A percentile compares a stretch with the other conserved stretches of the same genome.
Conservation (phyloP, 2,329 filamentous ascomycete species). For the Cladosporium sp. region DNA sequence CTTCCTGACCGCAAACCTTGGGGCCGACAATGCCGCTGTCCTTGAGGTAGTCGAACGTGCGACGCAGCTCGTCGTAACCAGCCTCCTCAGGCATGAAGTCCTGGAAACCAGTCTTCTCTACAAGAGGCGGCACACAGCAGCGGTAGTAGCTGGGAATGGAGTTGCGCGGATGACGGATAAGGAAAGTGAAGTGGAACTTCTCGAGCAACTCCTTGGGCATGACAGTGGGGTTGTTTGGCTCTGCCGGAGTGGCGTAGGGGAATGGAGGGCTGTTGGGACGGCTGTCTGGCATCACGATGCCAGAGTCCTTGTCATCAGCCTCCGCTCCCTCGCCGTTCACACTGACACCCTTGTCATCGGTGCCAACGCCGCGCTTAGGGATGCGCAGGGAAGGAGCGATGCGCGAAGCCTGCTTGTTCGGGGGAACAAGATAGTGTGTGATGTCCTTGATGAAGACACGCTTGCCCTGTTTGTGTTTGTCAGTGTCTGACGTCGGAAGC, state of each 20-base stretch:
- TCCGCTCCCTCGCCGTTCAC: conserved; percentile 16
- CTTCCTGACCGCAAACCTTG: conserved; percentile 49
- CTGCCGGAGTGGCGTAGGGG: conserved; percentile 54
- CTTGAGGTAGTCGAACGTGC: conserved; percentile 79
- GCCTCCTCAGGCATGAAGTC: conserved; percentile 84
- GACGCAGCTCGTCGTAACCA: conserved; percentile 82
- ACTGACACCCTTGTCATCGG: conserved; percentile 34
- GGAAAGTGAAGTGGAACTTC: conserved; percentile 88
- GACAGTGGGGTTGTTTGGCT: conserved; percentile 77
- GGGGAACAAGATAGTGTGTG: conserved; percentile 82
- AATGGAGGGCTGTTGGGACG: conserved; percentile 41
- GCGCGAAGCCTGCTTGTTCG: conserved; percentile 59
- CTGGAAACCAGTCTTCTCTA: conserved; percentile 75
- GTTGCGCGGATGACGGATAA: conserved; percentile 91
- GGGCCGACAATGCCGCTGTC: conserved; percentile 66
- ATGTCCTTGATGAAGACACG: conserved; percentile 98
- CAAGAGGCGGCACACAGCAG: conserved; percentile 84
- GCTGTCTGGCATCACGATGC: conserved; percentile 29
- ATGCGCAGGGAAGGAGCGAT: conserved; percentile 65
- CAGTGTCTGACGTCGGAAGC: neutral
- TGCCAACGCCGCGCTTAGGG: conserved; percentile 57
- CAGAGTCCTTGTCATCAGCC: conserved; percentile 24
- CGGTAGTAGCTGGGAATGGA: conserved; percentile 92
- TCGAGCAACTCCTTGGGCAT: conserved; percentile 69
- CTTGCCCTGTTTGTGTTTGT: conserved; percentile 61